Conservation (phyloP, 2,329 filamentous ascomycete species). For the Rhinocladiella mackenziei region DNA sequence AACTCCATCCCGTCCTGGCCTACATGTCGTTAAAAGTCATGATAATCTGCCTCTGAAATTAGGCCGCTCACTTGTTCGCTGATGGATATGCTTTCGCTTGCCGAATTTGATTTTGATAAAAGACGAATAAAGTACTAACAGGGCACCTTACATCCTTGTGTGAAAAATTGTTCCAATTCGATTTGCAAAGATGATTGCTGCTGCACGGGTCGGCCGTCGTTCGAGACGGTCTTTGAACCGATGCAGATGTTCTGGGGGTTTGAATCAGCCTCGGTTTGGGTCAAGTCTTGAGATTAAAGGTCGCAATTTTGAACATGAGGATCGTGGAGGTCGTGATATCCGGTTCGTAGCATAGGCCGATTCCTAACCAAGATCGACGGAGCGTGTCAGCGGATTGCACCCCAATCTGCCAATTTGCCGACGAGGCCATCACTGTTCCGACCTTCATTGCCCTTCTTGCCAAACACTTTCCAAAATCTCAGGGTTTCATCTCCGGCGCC, state of each 20-base stretch:
- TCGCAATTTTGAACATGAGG: background rate
- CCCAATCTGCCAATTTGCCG: constrained; percentile 69
- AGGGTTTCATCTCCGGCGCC: constrained; percentile 95
- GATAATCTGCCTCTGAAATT: constrained; percentile 4
- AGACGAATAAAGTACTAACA: background rate
- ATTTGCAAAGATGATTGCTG: too few species aligned
- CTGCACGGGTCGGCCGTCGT: too few species aligned
- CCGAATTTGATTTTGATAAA: background rate
- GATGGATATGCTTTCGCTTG: background rate
- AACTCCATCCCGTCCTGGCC: background rate
- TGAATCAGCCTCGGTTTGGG: too few species aligned
- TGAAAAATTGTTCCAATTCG: too few species aligned
- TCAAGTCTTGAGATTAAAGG: too few species aligned
- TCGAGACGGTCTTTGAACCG: too few species aligned
- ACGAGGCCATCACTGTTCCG: constrained; percentile 37
- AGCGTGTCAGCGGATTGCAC: constrained; percentile 62
- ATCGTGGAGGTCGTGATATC: background rate
- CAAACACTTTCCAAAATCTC: constrained; percentile 95
- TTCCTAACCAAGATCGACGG: too few species aligned
- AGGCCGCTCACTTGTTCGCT: constrained; percentile 8
- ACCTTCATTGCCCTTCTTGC: constrained; percentile 69
- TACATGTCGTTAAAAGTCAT: constrained; percentile 7
- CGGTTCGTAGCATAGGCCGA: too few species aligned
- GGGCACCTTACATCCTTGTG: too few species aligned
- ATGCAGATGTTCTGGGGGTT: background rate